Base-by-base conservation (phyloP, 345 rosid species). In the Murraya koenigii region DNA sequence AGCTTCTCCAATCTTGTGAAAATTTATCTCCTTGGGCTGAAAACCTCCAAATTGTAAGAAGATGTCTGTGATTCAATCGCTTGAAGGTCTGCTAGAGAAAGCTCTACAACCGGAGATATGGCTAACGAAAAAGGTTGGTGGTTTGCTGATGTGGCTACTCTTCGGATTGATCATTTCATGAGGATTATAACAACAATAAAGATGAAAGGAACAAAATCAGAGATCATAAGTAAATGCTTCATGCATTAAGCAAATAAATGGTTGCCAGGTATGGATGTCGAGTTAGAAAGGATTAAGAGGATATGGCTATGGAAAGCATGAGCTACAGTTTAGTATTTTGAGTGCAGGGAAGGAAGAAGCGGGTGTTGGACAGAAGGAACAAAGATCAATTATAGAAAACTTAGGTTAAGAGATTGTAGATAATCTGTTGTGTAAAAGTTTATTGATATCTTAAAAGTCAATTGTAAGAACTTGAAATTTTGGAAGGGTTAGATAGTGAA, bases 11-110 rank as follows among this genome's bases (percentile, higher is more conserved):
- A n/a, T n/a, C n/a, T n/a, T n/a, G 97, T 17, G 84, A 87, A 80
- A 77, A 73, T 75, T 84, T 92, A 41, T 92, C 93, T 63, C 97
- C 97, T n/a, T 92, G 97, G 98, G 90, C 90, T 8, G 98, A 93
- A 78, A 93, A 92, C 82, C 89, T 92, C 73, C 98, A 95, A 77
- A 86, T 93, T 77, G 89, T 93, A 71, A 85, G 98, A 66, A 88
- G 94, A 87, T 90, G 98, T n/a, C 59, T 89, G 94, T 32, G 98
- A 95, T 72, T 87, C 91, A 33, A 90, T 93, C 39, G 93, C 96
- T 74, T 87, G 92, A 89, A 92, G 89, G 79, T 91, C 89, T 80
- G 87, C 90, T 56, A 87, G 82, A 82, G 81, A 85, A 64, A 78
- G 75, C 68, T 81, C 77, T 58, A 39, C 77, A 20, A 75, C 69